Base-by-base conservation (phyloP, 495 filamentous ascomycete species). In the Aspergillus kassunensis region DNA sequence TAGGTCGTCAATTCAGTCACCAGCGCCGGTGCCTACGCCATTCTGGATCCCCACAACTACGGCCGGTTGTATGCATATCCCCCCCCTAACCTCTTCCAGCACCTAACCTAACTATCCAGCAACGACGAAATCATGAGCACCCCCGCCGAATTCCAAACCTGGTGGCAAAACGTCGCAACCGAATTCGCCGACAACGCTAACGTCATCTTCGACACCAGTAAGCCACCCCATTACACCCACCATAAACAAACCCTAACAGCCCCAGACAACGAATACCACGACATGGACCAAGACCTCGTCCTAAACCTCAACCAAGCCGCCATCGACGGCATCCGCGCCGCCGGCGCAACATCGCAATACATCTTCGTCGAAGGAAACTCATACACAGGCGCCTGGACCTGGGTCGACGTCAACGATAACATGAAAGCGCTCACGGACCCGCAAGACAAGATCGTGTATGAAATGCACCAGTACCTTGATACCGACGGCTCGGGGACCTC, bases 241-340 rank as follows among this genome's bases (percentile, higher is more conserved):
- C 4, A 27, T 9, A 27, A 6, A n/a, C n/a, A n/a, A 16, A 3
- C 34, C 34, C 34, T 6, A 37, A 27, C 24, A 48, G 12, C 19
- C 34, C 76, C 71, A 73, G 86, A 88, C 78, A 90, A 90, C 66
- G 86, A 89, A 67, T 88, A 80, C 71, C 77, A 89, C 67, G 80
- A 81, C 67, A 86, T 87, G 78, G 80, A 84, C 58, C 83, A 88
- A 65, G 67, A 62, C 24, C 81, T 87, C 9, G 85, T 89, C 34
- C 72, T 84, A 43, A 66, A 81, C 58, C 81, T 89, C 48, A 88
- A 88, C 77, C 86, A 89, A 68, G 86, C 83, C 16, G 85, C 86
- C 56, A 87, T 89, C 63, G 68, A 85, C 62, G 82, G 76, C 58
- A 87, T 90, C 67, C 84, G 86, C 56, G 77, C 71, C 16, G 79